Evolutionary conservation across 1,284 basidiomycete species (phyloP).

Genomic region (Papiliotrema terrestris): DNA sequence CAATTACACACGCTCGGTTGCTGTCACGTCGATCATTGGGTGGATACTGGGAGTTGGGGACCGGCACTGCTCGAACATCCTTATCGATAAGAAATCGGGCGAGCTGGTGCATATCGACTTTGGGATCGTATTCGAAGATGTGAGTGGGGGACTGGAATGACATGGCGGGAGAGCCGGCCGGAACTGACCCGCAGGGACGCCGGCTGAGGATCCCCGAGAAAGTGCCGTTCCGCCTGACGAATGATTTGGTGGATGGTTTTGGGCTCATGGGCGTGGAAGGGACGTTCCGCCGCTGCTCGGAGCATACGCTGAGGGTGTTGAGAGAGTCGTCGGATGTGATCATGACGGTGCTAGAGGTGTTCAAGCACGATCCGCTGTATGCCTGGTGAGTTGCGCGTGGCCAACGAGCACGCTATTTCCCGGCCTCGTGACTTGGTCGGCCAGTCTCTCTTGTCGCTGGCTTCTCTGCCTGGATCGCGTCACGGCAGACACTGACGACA

Average conservation of each 20-base stretch:
- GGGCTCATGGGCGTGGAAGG: constrained; percentile 87
- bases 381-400: constrained; percentile 65
- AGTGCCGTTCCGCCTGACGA: constrained; percentile 92
- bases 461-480: no score
- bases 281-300: constrained; percentile 90
- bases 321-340: constrained; percentile 80
- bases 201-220: constrained; percentile 75
- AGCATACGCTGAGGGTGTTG: constrained; percentile 88
- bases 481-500: constrained; percentile 49
- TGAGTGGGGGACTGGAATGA: constrained; percentile 40
- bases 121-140: constrained; percentile 94
- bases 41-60: constrained; percentile 91
- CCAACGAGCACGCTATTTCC: no score
- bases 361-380: constrained; percentile 93
- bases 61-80: constrained; percentile 87
- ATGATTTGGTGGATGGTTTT: constrained; percentile 90
- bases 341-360: constrained; percentile 92
- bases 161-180: constrained; percentile 5
- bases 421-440: no score
- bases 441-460: neutral
- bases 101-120: constrained; percentile 94
- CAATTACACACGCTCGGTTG: constrained; percentile 85
- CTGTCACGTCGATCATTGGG: constrained; percentile 90
- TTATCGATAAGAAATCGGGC: constrained; percentile 77
- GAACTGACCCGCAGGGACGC: constrained; percentile 83